These are phyloP conservation scores for Entomortierella beljakovae DNA, from an alignment of 192 early-diverging fungal genomes.

Conservation along the genomic window DNA sequence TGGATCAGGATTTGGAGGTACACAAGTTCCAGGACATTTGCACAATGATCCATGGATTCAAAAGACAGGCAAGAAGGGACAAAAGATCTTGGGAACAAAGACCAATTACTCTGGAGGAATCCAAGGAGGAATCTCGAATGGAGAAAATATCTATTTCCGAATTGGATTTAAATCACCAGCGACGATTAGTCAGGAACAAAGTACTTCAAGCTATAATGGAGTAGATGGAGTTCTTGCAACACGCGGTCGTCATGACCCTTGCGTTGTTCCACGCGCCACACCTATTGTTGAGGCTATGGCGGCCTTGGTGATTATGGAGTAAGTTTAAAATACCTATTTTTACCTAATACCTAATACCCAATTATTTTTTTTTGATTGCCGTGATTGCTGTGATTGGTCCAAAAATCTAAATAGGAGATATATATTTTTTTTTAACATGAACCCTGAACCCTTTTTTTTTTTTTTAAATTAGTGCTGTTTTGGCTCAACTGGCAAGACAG, in stretches of 20 bases:
- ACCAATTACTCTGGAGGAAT: slow-evolving; percentile 98
- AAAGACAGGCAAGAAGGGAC: slow-evolving; percentile 63
- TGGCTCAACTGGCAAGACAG: slow-evolving; percentile 73
- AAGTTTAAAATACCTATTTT: slow-evolving; percentile 18
- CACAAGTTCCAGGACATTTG: slow-evolving; percentile 84
- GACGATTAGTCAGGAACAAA: slow-evolving; percentile 93
- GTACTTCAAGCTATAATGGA: slow-evolving; percentile 90
- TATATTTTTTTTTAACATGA: no score
- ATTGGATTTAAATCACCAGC: slow-evolving; percentile 98
- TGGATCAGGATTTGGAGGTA: slow-evolving; percentile 92
- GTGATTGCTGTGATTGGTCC: no score
- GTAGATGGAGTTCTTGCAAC: slow-evolving; percentile 83
- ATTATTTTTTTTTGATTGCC: neutral
- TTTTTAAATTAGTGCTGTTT: slow-evolving; percentile 57
- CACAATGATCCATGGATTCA: slow-evolving; percentile 94
- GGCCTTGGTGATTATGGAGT: slow-evolving; percentile 93
- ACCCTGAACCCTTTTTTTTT: neutral
- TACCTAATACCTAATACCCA: no score
- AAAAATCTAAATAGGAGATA: no score
- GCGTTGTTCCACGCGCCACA: slow-evolving; percentile 94
- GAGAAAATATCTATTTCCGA: slow-evolving; percentile 96
- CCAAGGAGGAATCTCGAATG: slow-evolving; percentile 98
- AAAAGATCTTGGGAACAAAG: slow-evolving; percentile 75
- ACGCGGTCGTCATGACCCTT: slow-evolving; percentile 97
- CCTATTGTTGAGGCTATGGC: slow-evolving; percentile 99